Conservation (phyloP, 352 stramenopile species). For the Phytophthora podocarpi region DNA sequence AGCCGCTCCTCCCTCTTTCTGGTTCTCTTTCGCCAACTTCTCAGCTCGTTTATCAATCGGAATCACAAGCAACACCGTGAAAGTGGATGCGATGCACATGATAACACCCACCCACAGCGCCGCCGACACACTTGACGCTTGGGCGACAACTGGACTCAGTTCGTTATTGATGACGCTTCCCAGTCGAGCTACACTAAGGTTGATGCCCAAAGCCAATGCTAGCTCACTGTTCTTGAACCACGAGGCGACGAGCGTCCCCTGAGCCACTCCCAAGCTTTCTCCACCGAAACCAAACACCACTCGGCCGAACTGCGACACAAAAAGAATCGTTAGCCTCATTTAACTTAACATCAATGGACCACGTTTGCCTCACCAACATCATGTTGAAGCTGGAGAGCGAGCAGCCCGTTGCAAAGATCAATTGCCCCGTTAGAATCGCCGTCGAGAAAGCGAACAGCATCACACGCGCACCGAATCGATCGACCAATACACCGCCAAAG, state of each 20-base stretch:
- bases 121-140: conserved; percentile 57
- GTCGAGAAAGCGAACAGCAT: conserved; percentile 89
- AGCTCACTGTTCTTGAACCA: conserved; percentile 95
- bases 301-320: conserved; percentile 66
- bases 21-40: conserved; percentile 25
- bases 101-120: conserved; percentile 89
- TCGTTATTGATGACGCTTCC: conserved; percentile 95
- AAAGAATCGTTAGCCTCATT: conserved; percentile 6
- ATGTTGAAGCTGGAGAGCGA: conserved; percentile 78
- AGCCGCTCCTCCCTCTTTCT: conserved; percentile 23
- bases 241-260: conserved; percentile 88
- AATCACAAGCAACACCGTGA: conserved; percentile 75
- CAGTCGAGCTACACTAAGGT: conserved; percentile 89
- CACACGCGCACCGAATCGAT: conserved; percentile 84
- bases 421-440: conserved; percentile 82
- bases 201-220: conserved; percentile 92
- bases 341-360: not conserved
- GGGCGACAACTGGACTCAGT: conserved; percentile 81
- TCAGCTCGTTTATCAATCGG: conserved; percentile 81
- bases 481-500: conserved; percentile 92
- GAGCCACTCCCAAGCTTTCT: conserved; percentile 91
- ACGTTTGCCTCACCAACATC: conserved; percentile 57
- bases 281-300: conserved; percentile 93
- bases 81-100: conserved; percentile 78
- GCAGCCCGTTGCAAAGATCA: conserved; percentile 89